Evolutionary conservation across 1,139 yeast species (phyloP).

Genomic region (Blastobotrys raffinosifermentans): DNA sequence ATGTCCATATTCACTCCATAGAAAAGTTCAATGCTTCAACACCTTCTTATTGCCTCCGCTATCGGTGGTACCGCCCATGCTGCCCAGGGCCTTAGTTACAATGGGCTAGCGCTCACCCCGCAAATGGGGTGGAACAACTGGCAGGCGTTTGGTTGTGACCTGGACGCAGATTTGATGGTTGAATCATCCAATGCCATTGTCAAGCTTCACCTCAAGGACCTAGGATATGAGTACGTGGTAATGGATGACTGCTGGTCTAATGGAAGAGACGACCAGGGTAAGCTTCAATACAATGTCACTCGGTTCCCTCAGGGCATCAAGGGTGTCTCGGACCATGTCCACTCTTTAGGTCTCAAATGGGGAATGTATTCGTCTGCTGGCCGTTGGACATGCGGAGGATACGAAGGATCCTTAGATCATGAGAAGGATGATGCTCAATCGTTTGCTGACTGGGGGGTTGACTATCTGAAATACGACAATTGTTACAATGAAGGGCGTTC

Average conservation of each 20-base stretch:
- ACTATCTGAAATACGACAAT: constrained; percentile 32
- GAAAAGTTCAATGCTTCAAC: no score
- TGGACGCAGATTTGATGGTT: constrained; percentile 24
- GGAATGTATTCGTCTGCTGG: constrained; percentile 34
- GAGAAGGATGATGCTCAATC: constrained; percentile 29
- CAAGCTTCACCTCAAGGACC: constrained; percentile 24
- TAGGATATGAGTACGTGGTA: constrained; percentile 29
- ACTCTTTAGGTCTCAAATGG: constrained; percentile 25
- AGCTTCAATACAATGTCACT: constrained; percentile 17
- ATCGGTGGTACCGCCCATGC: no score
- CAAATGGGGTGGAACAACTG: constrained; percentile 33
- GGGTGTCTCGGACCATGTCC: constrained; percentile 24
- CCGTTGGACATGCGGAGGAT: constrained; percentile 29
- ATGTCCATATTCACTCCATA: no score
- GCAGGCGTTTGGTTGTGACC: constrained; percentile 29
- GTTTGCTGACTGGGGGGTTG: constrained; percentile 30
- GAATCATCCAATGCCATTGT: constrained; percentile 23
- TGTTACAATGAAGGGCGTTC: constrained; percentile 28
- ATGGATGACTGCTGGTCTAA: constrained; percentile 31
- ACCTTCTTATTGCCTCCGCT: no score
- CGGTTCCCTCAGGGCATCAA: constrained; percentile 31
- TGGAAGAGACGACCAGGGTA: constrained; percentile 16
- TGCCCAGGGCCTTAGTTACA: no score
- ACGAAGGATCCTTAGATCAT: constrained; percentile 28
- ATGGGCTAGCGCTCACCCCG: constrained; percentile 28